Evolutionary conservation across 2,329 filamentous ascomycete species (phyloP).

Genomic region (Camillea tinctor): DNA sequence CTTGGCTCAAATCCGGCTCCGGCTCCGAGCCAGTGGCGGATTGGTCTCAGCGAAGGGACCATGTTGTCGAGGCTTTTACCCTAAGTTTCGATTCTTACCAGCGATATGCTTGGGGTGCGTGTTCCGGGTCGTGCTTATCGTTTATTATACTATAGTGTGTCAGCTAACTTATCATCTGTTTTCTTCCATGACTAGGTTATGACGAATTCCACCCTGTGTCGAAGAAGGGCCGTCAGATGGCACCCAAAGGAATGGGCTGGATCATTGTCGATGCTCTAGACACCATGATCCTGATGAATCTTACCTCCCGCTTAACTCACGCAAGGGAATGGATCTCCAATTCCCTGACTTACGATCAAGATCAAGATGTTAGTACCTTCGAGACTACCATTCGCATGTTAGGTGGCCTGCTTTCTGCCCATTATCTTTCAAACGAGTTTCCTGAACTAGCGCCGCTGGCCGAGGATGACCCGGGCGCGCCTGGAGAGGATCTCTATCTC

Average conservation of each 20-base stretch:
- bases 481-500: conserved; percentile 87
- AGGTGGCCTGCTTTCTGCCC: conserved; percentile 85
- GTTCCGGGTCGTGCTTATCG: neutral
- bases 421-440: conserved; percentile 86
- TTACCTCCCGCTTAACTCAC: conserved; percentile 79
- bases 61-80: conserved; percentile 85
- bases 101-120: conserved; percentile 88
- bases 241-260: conserved; percentile 87
- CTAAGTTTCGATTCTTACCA: conserved; percentile 93
- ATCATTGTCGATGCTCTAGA: conserved; percentile 96
- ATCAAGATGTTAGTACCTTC: conserved; percentile 96
- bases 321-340: conserved; percentile 87
- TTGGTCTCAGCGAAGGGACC: conserved; percentile 76
- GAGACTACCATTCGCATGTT: conserved; percentile 98
- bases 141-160: neutral
- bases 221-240: conserved; percentile 80
- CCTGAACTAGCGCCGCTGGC: conserved; percentile 73
- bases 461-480: conserved; percentile 68
- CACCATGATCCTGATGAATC: conserved; percentile 97
- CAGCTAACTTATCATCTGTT: conserved; percentile 1
- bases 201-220: conserved; percentile 86
- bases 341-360: conserved; percentile 79
- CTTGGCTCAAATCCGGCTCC: conserved; percentile 55
- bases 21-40: conserved; percentile 49
- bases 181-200: conserved; percentile 51